A percentile compares a stretch with the other conserved stretches of the same genome.
These are phyloP conservation scores for Byssoonygena ceratinophila DNA, from an alignment of 2,329 filamentous ascomycete genomes.

Conservation along the genomic window DNA sequence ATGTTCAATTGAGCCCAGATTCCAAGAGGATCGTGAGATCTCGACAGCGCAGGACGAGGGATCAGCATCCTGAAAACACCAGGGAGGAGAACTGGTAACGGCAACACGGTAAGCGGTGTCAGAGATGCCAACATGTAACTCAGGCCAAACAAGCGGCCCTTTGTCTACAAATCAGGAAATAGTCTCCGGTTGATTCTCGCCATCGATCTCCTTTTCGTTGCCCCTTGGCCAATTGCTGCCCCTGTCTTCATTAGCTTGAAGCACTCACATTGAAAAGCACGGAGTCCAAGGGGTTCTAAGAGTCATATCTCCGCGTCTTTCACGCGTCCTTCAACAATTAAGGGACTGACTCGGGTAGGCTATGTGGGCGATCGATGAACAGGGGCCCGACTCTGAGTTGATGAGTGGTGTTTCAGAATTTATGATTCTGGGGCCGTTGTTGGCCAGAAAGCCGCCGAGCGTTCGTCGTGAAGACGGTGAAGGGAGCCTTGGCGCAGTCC, in stretches of 20 bases:
- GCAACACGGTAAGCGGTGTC: not conserved
- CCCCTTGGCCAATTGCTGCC: slow-evolving; percentile 4
- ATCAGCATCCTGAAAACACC: not conserved
- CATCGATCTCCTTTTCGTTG: not conserved
- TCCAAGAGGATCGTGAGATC: not conserved
- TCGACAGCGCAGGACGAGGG: not conserved
- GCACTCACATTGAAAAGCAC: not conserved
- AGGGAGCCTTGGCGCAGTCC: not conserved
- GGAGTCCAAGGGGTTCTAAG: not conserved
- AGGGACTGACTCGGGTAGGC: not conserved
- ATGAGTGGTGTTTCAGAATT: slow-evolving; percentile 7
- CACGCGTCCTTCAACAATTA: not conserved
- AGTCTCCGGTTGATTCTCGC: not conserved
- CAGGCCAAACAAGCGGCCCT: not conserved
- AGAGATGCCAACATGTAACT: slow-evolving; percentile 2
- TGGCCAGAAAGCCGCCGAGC: not conserved
- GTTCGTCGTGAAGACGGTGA: not conserved
- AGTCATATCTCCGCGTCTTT: not conserved
- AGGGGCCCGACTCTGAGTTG: not conserved
- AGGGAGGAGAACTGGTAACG: not conserved
- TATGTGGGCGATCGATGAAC: not conserved
- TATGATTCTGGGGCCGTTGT: not conserved
- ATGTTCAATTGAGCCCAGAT: not conserved
- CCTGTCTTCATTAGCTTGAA: slow-evolving; percentile 3
- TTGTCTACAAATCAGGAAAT: not conserved